Percentiles rank a stretch among this genome's conserved stretches.
Evolutionary conservation across 2,329 filamentous ascomycete genomes (phyloP).

Genomic region (Ophiostoma pallidulum): DNA sequence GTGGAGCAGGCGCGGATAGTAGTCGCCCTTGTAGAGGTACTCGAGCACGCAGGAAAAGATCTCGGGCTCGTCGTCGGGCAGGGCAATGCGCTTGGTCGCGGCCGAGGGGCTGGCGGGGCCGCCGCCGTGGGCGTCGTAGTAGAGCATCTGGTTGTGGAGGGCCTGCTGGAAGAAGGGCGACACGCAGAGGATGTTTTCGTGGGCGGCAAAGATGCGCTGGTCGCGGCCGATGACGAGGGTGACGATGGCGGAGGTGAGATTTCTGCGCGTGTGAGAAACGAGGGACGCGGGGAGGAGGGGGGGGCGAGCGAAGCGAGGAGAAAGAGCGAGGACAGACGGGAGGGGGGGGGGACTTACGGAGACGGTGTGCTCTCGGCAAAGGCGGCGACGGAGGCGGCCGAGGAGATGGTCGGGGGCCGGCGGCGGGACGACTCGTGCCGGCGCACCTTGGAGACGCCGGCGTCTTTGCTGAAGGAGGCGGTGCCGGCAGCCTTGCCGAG

Average conservation of each 20-base stretch:
- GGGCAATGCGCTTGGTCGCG: constrained; percentile 56
- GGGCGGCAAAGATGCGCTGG: constrained; percentile 81
- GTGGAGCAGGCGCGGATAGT: constrained; percentile 73
- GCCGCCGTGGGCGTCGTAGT: constrained; percentile 10
- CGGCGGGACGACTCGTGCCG: constrained; percentile 41
- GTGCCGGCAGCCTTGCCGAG: constrained; percentile 35
- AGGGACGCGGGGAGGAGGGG: background rate
- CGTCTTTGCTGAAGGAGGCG: constrained; percentile 44
- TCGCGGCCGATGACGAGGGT: constrained; percentile 73
- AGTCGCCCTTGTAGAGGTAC: constrained; percentile 90
- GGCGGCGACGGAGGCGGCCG: constrained; percentile 25
- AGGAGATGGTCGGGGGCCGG: constrained; percentile 39
- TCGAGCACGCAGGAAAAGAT: constrained; percentile 86
- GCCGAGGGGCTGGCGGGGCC: background rate
- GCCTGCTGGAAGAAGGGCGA: constrained; percentile 70
- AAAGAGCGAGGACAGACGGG: background rate
- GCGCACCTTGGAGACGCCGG: constrained; percentile 41
- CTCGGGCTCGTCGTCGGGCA: constrained; percentile 80
- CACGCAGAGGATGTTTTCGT: constrained; percentile 71
- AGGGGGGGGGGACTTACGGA: constrained; percentile 30
- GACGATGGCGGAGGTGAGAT: constrained; percentile 58
- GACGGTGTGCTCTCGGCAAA: constrained; percentile 22
- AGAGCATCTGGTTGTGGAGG: constrained; percentile 52
- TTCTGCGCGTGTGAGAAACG: constrained; percentile 29
- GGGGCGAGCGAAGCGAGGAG: background rate